Conservation (phyloP, 208 protist species). For the Trichomonas vaginalis region DNA sequence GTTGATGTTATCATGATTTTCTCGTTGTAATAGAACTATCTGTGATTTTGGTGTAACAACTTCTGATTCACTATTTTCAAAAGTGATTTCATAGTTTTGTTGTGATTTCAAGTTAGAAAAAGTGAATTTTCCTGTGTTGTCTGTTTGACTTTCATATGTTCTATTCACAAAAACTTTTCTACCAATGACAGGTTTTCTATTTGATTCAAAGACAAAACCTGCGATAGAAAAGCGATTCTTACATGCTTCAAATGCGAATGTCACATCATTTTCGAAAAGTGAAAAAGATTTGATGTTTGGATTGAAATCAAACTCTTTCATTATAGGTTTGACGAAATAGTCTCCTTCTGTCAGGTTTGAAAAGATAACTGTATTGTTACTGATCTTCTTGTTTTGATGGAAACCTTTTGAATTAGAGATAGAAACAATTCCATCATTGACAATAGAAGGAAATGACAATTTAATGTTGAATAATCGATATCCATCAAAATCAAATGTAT, state of each 20-base stretch:
- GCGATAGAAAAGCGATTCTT: background rate
- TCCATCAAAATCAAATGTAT: background rate
- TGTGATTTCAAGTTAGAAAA: background rate
- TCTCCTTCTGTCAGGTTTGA: background rate
- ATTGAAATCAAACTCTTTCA: background rate
- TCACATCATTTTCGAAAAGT: background rate
- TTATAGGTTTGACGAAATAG: background rate
- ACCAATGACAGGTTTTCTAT: background rate
- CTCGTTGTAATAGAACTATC: background rate
- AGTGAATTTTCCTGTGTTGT: background rate
- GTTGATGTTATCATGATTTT: background rate
- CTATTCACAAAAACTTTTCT: background rate
- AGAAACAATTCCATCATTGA: background rate
- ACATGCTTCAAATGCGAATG: background rate
- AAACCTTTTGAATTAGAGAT: background rate
- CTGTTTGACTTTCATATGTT: background rate
- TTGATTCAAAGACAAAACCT: background rate
- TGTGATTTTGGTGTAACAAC: background rate
- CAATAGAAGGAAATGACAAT: background rate
- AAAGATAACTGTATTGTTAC: background rate
- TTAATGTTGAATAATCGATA: background rate
- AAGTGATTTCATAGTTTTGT: background rate
- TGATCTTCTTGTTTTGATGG: background rate
- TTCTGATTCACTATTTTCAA: background rate
- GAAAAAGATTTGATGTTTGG: background rate